Conservation (phyloP, 208 protist genomes). For the Leishmania braziliensis region DNA sequence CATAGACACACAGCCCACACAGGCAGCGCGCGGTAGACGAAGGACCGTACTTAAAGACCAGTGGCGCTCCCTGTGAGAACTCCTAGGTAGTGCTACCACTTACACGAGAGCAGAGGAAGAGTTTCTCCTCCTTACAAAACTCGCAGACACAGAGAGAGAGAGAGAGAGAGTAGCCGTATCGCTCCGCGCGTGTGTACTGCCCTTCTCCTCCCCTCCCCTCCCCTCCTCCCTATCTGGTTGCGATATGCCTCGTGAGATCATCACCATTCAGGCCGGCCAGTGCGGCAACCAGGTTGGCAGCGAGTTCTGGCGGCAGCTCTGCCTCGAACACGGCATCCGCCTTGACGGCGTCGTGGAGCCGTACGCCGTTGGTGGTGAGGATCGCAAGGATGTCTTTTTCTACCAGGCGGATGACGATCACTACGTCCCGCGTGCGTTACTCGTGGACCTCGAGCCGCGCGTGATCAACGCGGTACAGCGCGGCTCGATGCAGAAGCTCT, state of each 20-base stretch:
- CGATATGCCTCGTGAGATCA: conserved; percentile 99
- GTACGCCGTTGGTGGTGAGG: conserved; percentile 92
- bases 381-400: conserved; percentile 99
- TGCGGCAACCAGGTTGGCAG: conserved; percentile 97
- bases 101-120: background rate
- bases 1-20: background rate
- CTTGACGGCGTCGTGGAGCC: conserved; percentile 95
- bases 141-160: background rate
- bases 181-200: background rate
- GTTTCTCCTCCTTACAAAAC: too few relatives aligned
- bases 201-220: background rate
- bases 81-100: background rate
- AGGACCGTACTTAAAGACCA: background rate
- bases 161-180: too few relatives aligned
- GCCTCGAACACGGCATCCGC: conserved; percentile 98
- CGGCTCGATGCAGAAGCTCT: conserved; percentile 95
- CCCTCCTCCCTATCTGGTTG: background rate
- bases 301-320: conserved; percentile 99
- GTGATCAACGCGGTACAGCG: conserved; percentile 96
- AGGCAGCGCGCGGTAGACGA: background rate
- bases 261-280: conserved; percentile 99
- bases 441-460: conserved; percentile 99
- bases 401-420: conserved; percentile 99
- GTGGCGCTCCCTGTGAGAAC: background rate
- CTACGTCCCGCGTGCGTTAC: conserved; percentile 99